Evolutionary conservation across 805 yeast genomes (phyloP).

Genomic region (Suhomyces tanzawaensis): DNA sequence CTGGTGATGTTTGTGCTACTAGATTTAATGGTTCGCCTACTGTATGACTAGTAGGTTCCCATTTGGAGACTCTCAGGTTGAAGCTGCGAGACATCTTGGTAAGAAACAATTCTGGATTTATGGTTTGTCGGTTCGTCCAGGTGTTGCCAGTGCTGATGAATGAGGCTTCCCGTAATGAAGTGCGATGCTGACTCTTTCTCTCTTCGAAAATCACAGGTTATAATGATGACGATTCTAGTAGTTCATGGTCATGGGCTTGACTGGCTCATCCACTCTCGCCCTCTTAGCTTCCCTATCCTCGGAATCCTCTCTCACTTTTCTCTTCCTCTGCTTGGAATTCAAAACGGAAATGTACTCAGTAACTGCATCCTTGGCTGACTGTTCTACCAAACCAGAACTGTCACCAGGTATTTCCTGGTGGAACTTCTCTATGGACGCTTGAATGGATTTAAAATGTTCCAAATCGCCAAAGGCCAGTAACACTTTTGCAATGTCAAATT

Average conservation of each 20-base stretch:
- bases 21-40: too few relatives aligned
- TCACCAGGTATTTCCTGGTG: neutral
- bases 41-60: too few relatives aligned
- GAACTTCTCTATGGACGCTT: neutral
- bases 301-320: constrained; percentile 6
- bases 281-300: constrained; percentile 4
- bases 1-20: too few relatives aligned
- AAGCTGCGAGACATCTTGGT: too few relatives aligned
- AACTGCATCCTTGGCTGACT: neutral
- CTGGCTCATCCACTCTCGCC: constrained; percentile 1
- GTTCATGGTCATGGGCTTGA: constrained; percentile 5
- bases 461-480: neutral
- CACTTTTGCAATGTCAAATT: neutral
- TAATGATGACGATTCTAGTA: too few relatives aligned
- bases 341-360: neutral
- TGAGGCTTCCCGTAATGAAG: too few relatives aligned
- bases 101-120: too few relatives aligned
- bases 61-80: too few relatives aligned
- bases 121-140: too few relatives aligned
- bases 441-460: neutral
- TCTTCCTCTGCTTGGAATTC: constrained; percentile 4
- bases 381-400: neutral
- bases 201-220: too few relatives aligned
- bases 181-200: too few relatives aligned
- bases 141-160: too few relatives aligned